Conservation (phyloP, 768 basidiomycete genomes). For the Kwoniella heveanensis region DNA sequence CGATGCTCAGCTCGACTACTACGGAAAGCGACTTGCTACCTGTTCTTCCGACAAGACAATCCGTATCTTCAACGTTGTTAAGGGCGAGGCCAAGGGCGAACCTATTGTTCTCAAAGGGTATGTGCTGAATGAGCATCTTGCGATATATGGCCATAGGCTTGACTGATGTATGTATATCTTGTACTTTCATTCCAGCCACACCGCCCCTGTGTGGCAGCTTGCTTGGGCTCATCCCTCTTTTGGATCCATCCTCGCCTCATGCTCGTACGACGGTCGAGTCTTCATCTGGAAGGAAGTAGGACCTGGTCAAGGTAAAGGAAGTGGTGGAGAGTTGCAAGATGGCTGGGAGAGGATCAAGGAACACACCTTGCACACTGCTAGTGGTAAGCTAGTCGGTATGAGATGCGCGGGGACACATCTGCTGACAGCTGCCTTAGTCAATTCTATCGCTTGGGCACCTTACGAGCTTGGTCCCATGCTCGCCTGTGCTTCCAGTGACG, state of each 20-base stretch:
- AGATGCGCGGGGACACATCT: neutral
- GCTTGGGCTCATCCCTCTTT: constrained; percentile 98
- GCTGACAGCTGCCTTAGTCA: constrained; percentile 64
- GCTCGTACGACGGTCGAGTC: constrained; percentile 96
- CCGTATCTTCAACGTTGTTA: constrained; percentile 90
- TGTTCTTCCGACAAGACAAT: constrained; percentile 95
- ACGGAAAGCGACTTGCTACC: constrained; percentile 92
- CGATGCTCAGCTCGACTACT: constrained; percentile 97
- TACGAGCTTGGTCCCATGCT: constrained; percentile 95
- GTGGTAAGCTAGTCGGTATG: constrained; percentile 71
- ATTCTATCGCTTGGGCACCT: constrained; percentile 98
- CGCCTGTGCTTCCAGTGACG: constrained; percentile 95
- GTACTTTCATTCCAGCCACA: constrained; percentile 65
- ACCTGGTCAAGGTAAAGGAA: constrained; percentile 39
- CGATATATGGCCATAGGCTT: neutral
- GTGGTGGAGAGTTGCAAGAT: constrained; percentile 56
- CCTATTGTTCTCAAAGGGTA: constrained; percentile 56
- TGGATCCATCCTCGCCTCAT: constrained; percentile 94
- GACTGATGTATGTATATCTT: neutral
- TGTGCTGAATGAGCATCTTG: constrained; percentile 20
- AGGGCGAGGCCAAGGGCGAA: constrained; percentile 66
- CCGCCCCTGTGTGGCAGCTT: constrained; percentile 97
- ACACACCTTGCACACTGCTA: constrained; percentile 89
- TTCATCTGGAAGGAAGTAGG: constrained; percentile 90
- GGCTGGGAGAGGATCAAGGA: constrained; percentile 95